A percentile compares a stretch with the other conserved stretches of the same genome.
These are phyloP conservation scores for Populus tremula DNA, from an alignment of 345 rosid genomes.

Conservation along the genomic window DNA sequence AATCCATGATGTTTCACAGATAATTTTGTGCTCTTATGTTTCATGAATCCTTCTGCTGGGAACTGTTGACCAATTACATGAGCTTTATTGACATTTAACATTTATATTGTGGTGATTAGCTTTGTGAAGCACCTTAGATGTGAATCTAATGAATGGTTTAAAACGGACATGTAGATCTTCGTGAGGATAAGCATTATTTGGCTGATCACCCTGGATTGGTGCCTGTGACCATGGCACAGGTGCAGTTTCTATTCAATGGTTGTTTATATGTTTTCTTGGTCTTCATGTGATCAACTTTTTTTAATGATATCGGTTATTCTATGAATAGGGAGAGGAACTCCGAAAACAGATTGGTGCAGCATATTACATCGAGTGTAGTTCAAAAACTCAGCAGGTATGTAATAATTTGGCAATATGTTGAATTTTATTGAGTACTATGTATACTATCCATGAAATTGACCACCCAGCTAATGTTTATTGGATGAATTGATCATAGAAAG, in stretches of 20 bases:
- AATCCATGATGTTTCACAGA: not conserved
- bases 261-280: not conserved
- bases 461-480: not conserved
- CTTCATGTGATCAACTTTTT: not conserved
- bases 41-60: not conserved
- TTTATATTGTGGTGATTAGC: not conserved
- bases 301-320: constrained; percentile 3
- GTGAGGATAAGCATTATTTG: constrained; percentile 89
- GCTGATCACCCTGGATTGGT: constrained; percentile 93
- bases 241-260: constrained; percentile 22
- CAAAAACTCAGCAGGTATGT: constrained; percentile 94
- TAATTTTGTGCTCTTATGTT: not conserved
- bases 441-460: constrained; percentile 1
- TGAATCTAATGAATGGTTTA: constrained; percentile 18
- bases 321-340: constrained; percentile 86
- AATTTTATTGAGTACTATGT: not conserved
- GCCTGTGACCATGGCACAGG: constrained; percentile 92
- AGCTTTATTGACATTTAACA: not conserved
- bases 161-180: constrained; percentile 65
- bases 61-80: not conserved
- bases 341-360: constrained; percentile 89
- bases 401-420: constrained; percentile 10
- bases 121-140: constrained; percentile 10
- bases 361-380: constrained; percentile 94
- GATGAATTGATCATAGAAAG: not conserved